Percentiles rank a stretch among this genome's conserved stretches.
These are phyloP conservation scores for Blastobotrys peoriensis DNA, from an alignment of 805 yeast species.

Conservation along the genomic window DNA sequence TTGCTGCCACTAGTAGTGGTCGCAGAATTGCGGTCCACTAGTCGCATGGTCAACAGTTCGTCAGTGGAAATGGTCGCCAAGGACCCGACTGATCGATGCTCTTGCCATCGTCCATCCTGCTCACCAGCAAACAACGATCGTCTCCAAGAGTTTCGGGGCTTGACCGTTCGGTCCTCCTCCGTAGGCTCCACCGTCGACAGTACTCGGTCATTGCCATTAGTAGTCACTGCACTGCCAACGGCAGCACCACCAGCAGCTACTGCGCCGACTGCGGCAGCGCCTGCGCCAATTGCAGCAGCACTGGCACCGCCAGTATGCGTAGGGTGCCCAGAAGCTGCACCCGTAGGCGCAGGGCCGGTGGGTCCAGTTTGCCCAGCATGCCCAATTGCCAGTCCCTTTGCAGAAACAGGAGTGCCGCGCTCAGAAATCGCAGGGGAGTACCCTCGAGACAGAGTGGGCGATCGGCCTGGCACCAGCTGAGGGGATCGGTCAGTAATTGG, in stretches of 20 bases:
- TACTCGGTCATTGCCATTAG: slow-evolving; percentile 40
- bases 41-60: slow-evolving; percentile 70
- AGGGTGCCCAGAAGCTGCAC: slow-evolving; percentile 19
- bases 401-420: background rate
- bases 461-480: background rate
- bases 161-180: slow-evolving; percentile 23
- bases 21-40: slow-evolving; percentile 44
- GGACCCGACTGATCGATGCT: slow-evolving; percentile 64
- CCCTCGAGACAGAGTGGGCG: background rate
- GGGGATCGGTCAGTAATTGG: slow-evolving; percentile 2
- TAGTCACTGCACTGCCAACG: slow-evolving; percentile 22
- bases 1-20: slow-evolving; percentile 1
- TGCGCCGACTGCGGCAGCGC: slow-evolving; percentile 22
- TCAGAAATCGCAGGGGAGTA: background rate
- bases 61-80: slow-evolving; percentile 81
- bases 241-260: slow-evolving; percentile 25
- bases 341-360: slow-evolving; percentile 7
- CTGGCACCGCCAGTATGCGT: slow-evolving; percentile 23
- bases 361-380: slow-evolving; percentile 3
- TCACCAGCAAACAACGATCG: slow-evolving; percentile 32
- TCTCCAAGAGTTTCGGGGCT: slow-evolving; percentile 58
- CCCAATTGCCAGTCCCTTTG: background rate
- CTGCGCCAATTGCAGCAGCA: slow-evolving; percentile 6
- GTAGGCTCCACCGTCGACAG: slow-evolving; percentile 18
- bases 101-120: slow-evolving; percentile 31